A percentile compares a stretch with the other conserved stretches of the same genome.
Evolutionary conservation across 129 eudicot genomes (phyloP).

Genomic region (Helichrysum umbraculigerum): DNA sequence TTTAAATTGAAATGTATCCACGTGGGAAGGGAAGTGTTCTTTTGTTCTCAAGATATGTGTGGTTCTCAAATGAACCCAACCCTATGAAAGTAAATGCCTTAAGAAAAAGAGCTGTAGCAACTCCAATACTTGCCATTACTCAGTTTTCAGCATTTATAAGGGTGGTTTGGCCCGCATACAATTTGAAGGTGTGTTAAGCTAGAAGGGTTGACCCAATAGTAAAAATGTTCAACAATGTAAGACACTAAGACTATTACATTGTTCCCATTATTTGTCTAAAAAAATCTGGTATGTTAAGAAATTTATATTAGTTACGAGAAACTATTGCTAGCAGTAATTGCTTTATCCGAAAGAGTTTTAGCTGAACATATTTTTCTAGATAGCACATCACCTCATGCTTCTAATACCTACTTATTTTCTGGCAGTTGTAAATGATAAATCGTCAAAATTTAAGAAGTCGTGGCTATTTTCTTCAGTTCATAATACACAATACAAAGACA

Average conservation of each 20-base stretch:
- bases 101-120: neutral
- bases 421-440: neutral
- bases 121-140: neutral
- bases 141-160: neutral
- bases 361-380: too few relatives aligned
- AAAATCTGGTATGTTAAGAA: neutral
- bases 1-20: too few relatives aligned
- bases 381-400: slow-evolving; percentile 5
- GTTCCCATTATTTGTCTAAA: neutral
- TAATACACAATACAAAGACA: neutral
- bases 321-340: neutral
- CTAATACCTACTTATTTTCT: neutral
- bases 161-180: neutral
- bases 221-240: neutral
- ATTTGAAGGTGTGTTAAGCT: neutral
- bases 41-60: neutral
- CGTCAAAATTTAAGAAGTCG: neutral
- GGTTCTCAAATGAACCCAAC: neutral
- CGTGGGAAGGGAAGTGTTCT: neutral
- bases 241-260: neutral
- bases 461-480: slow-evolving; percentile 5
- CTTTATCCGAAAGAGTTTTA: neutral
- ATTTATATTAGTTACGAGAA: neutral
- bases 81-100: neutral
- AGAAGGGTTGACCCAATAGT: neutral